Base-by-base conservation (phyloP, 2,329 filamentous ascomycete genomes). In the Verruconis gallopava region DNA sequence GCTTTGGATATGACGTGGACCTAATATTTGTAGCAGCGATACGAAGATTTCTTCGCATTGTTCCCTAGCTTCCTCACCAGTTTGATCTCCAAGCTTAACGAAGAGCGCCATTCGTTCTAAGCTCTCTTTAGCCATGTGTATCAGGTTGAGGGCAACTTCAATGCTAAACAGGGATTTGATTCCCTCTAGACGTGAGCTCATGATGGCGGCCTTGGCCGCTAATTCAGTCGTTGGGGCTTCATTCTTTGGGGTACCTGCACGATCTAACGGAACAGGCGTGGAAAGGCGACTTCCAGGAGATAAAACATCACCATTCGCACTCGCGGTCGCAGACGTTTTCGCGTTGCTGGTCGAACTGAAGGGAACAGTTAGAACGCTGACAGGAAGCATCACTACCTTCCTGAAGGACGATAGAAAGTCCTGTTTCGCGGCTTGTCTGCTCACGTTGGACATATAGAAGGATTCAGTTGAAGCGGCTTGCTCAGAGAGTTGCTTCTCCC, bases 311-410 rank as follows among this genome's bases (percentile, higher is more conserved):
- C 39, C 48, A 37, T 43, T 54, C 32, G 44, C 45, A 13, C 51
- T 43, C 15, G 46, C 39, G 21, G 45, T 44, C 9, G 50, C 38
- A n/a, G 56, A 46, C 17, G 60, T 52, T 47, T 60, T 68, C 34
- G 56, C 56, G 14, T 60, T 61, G 17, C 42, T 42, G 25, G 46
- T 46, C 2, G 47, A 43, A 46, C 63, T 70, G 54, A 77, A 84
- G 42, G 71, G 71, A n/a, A 67, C 75, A 5, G 68, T 66, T 3
- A 96, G 67, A 5, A 86, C 89, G 40, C 85, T 93, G 38, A 98
- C 89, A 2, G 91, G 91, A 79, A 94, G 93, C 88, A 98, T 95
- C 49, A 98, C 84, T 5, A 98, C 91, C 60, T 96, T 96, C 56
- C 86, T 95, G 69, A 98, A 98, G 0, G 88, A 94, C 36, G 80